phyloP scores from a whole-genome alignment of 805 yeast species.

The Pichia heedii region DNA sequence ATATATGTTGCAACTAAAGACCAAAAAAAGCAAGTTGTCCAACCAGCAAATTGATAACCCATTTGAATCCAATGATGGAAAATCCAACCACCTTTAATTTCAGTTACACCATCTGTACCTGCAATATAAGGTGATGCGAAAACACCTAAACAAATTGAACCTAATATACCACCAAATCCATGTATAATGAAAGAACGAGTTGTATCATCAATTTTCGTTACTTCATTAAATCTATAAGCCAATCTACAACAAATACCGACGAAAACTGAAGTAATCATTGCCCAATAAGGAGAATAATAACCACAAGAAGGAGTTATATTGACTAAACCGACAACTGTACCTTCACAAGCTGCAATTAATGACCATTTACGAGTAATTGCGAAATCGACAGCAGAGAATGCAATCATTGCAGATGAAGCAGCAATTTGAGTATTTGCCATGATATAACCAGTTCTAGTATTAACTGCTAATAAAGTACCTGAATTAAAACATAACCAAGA shows the following conservation, averaged over 20 bases:
- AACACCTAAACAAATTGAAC: conserved; percentile 34
- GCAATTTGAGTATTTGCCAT: conserved; percentile 43
- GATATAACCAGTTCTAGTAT: conserved; percentile 36
- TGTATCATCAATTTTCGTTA: conserved; percentile 38
- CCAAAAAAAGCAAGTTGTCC: conserved; percentile 37
- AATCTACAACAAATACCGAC: conserved; percentile 32
- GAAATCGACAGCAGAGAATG: conserved; percentile 37
- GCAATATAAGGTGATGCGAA: conserved; percentile 38
- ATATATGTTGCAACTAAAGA: conserved; percentile 33
- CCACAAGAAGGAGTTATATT: conserved; percentile 42
- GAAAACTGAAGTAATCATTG: conserved; percentile 34
- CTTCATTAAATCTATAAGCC: conserved; percentile 28
- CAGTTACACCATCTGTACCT: conserved; percentile 35
- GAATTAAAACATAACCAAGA: conserved; percentile 44
- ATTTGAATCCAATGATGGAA: conserved; percentile 36
- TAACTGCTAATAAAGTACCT: conserved; percentile 35
- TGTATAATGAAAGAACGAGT: conserved; percentile 37
- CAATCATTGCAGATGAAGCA: conserved; percentile 37
- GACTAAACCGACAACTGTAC: conserved; percentile 38
- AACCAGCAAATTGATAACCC: conserved; percentile 38
- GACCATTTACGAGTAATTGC: conserved; percentile 33
- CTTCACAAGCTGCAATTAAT: conserved; percentile 35
- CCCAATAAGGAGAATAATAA: conserved; percentile 37
- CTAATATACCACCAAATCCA: conserved; percentile 41
- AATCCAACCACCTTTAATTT: conserved; percentile 39